Conservation (phyloP, 352 stramenopile species). For the Chrysophaeum taylorii region DNA sequence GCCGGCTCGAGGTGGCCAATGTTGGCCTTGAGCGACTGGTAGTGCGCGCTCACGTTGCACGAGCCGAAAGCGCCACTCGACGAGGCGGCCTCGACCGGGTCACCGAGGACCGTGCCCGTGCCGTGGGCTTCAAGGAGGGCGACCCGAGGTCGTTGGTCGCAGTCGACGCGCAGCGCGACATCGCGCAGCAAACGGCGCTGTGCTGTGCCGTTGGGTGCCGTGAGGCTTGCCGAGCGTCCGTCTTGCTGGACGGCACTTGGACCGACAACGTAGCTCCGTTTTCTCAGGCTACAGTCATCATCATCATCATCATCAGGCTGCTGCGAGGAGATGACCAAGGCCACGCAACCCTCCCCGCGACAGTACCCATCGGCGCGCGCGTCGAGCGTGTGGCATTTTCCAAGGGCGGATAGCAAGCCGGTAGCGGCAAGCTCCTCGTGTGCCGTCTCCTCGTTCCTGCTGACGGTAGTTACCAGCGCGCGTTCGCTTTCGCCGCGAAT, state of each 20-base stretch:
- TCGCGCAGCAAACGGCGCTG: too few relatives aligned
- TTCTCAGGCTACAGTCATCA: too few relatives aligned
- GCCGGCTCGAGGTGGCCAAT: conserved; percentile 1
- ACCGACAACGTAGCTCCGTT: too few relatives aligned
- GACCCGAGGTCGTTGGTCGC: too few relatives aligned
- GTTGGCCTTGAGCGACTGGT: not conserved
- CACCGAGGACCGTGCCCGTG: not conserved
- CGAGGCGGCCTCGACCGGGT: not conserved
- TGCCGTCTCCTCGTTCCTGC: not conserved
- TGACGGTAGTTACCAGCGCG: conserved; percentile 20
- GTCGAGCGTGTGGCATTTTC: not conserved
- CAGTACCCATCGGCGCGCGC: not conserved
- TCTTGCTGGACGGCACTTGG: too few relatives aligned
- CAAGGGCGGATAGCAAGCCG: not conserved
- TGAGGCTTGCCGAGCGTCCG: not conserved
- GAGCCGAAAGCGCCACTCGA: not conserved
- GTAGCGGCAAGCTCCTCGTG: not conserved
- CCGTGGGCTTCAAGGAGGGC: not conserved
- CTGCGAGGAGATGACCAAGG: not conserved
- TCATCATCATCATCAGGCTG: too few relatives aligned
- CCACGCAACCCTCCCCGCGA: not conserved
- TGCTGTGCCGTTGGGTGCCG: not conserved
- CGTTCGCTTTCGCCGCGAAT: conserved; percentile 3
- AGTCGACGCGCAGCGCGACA: too few relatives aligned
- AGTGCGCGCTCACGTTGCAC: too few relatives aligned